Evolutionary conservation across 495 filamentous ascomycete species (phyloP).

Genomic region (Aspergillus ellipticus): DNA sequence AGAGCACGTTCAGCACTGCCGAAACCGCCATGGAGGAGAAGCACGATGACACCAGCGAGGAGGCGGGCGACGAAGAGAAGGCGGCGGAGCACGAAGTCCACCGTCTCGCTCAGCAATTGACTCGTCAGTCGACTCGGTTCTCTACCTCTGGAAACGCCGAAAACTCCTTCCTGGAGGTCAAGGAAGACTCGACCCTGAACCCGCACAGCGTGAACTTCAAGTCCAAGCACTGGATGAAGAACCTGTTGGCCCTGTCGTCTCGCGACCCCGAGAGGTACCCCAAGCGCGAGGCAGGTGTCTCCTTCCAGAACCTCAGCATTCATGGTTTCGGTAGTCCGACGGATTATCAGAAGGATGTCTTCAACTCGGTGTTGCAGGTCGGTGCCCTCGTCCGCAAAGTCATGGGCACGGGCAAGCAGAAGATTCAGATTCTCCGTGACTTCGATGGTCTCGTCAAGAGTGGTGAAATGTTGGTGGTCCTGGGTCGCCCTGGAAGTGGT

Average conservation of each 20-base stretch:
- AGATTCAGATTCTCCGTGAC: constrained; percentile 65
- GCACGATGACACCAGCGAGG: not conserved
- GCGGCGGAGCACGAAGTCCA: constrained; percentile 36
- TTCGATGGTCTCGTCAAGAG: constrained; percentile 71
- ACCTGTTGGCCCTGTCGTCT: constrained; percentile 43
- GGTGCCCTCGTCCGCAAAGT: constrained; percentile 42
- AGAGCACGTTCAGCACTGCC: constrained; percentile 28
- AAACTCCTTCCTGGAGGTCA: constrained; percentile 43
- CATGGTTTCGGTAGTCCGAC: constrained; percentile 74
- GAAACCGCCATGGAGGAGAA: constrained; percentile 34
- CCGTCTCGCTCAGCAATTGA: constrained; percentile 46
- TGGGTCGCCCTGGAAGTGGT: constrained; percentile 70
- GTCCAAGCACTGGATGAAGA: constrained; percentile 50
- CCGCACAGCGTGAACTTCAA: constrained; percentile 46
- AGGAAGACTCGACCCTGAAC: constrained; percentile 44
- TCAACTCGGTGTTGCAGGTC: constrained; percentile 60
- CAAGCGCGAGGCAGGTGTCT: constrained; percentile 40
- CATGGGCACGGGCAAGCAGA: constrained; percentile 47
- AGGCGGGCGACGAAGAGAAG: constrained; percentile 24
- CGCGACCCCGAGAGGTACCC: constrained; percentile 48
- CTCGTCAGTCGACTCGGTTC: constrained; percentile 42
- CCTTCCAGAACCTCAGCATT: constrained; percentile 63
- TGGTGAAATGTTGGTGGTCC: constrained; percentile 78
- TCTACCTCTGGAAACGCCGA: constrained; percentile 28
- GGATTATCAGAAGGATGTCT: constrained; percentile 79